These are phyloP conservation scores for Verticillium nubilum DNA, from an alignment of 2,329 filamentous ascomycete genomes.

Conservation along the genomic window DNA sequence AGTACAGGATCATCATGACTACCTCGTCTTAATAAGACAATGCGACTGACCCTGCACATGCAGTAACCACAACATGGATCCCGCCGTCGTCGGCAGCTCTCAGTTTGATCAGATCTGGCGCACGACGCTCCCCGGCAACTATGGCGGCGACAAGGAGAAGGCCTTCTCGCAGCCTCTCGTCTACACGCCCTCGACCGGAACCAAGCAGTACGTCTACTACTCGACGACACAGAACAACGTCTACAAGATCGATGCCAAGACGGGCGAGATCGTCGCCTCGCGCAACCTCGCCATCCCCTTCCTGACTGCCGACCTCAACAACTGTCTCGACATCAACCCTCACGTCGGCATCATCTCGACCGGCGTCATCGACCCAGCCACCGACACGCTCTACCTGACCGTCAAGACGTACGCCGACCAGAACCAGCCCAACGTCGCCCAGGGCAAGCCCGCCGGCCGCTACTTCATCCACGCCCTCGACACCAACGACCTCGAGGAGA, in stretches of 20 bases:
- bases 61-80: conserved; percentile 57
- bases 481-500: conserved; percentile 28
- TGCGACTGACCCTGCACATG: neutral
- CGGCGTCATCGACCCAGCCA: conserved; percentile 36
- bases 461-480: conserved; percentile 29
- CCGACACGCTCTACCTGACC: conserved; percentile 36
- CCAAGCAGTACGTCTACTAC: conserved; percentile 46
- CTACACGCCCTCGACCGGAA: conserved; percentile 39
- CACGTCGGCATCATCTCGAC: conserved; percentile 38
- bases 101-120: conserved; percentile 52
- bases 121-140: conserved; percentile 44
- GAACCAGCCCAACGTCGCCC: conserved; percentile 17
- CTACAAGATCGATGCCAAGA: conserved; percentile 49
- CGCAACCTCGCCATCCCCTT: conserved; percentile 44
- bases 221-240: conserved; percentile 53
- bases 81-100: conserved; percentile 45
- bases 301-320: conserved; percentile 38
- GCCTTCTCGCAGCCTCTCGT: conserved; percentile 43
- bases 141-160: conserved; percentile 42
- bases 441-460: conserved; percentile 25
- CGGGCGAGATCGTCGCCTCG: conserved; percentile 38
- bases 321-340: conserved; percentile 42
- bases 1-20: conserved; percentile 11
- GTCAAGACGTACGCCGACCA: conserved; percentile 34
- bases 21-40: neutral